Base-by-base conservation (phyloP, 768 basidiomycete species). In the Clitopilus hobsonii region DNA sequence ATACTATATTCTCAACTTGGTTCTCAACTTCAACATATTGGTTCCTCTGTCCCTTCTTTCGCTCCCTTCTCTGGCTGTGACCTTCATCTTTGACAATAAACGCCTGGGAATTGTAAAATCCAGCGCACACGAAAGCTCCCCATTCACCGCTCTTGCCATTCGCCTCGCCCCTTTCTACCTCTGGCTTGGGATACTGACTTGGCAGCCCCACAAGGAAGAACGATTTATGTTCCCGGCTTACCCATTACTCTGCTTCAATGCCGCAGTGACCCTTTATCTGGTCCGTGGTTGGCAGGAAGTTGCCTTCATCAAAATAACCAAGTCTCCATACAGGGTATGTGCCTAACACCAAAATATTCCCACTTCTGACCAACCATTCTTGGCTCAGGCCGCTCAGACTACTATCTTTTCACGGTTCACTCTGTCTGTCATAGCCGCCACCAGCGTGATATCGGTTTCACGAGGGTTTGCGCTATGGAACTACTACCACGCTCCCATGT, bases 221-320 rank as follows among this genome's bases (percentile, higher is more conserved):
- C 80, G 97, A n/a, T 99, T 99, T 74, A 89, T 98, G 85, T 98
- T 87, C 69, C 96, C 97, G 0, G 88, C 83, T 1, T 98, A 96
- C 67, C 90, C 93, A 1, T 69, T 98, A 27, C 70, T 98, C 48
- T 93, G 92, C 65, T 93, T 98, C 73, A 98, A 98, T 65, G 96
- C 94, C 0, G 91, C 93, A 3, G 86, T 94, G n/a, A 78, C 86
- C 11, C 59, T 96, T 10, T 98, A 91, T 67, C 77, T 99, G 38
- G 61, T 89, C 13, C 82, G 94, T 56, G 94, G 94, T 11, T 94
- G 89, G 91, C 68, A 91, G 58, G 95, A 98, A 74, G 76, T 73
- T 16, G 69, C 75, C 2, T 98, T 85, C 63, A 79, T 96, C 62
- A 79, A 77, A 50, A 38, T 84, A 49, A 98, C 93, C 1, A 85